Conservation (phyloP, 495 filamentous ascomycete genomes). For the Friedmanniomyces endolithicus region DNA sequence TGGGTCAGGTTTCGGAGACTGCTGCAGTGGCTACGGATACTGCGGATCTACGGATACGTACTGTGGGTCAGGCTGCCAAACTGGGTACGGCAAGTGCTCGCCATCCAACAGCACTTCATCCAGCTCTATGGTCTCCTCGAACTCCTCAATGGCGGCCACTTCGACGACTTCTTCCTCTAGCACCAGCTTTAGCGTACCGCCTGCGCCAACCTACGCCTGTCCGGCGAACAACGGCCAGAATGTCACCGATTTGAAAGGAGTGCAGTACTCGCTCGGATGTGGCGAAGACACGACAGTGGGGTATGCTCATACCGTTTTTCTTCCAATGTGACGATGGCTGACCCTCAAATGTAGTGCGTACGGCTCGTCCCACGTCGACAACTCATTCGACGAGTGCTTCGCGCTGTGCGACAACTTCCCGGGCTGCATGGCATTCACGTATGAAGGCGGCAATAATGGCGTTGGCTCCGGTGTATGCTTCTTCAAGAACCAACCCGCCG, state of each 20-base stretch:
- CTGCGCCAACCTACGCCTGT: slow-evolving; percentile 1
- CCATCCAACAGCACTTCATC: background rate
- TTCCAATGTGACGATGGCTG: background rate
- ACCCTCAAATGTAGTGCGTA: background rate
- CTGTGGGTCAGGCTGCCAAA: slow-evolving; percentile 9
- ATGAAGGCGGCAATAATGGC: slow-evolving; percentile 10
- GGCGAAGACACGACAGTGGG: background rate
- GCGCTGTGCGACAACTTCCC: slow-evolving; percentile 5
- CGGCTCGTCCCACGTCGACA: background rate
- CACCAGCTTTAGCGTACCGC: background rate
- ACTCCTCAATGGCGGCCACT: background rate
- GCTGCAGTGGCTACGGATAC: slow-evolving; percentile 12
- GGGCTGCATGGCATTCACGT: slow-evolving; percentile 8
- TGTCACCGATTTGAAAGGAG: slow-evolving; percentile 4
- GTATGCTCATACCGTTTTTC: background rate
- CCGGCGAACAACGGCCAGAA: slow-evolving; percentile 7
- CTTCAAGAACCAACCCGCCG: slow-evolving; percentile 1
- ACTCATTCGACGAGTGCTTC: slow-evolving; percentile 14
- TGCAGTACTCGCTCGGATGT: slow-evolving; percentile 9
- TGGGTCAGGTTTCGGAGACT: slow-evolving; percentile 9
- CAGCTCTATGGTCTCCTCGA: background rate
- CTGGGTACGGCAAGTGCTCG: slow-evolving; percentile 4
- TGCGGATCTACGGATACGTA: slow-evolving; percentile 3
- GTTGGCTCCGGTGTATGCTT: slow-evolving; percentile 10
- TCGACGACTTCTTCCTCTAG: background rate